Base-by-base conservation (phyloP, 2,329 filamentous ascomycete genomes). In the Verticillium klebahnii region DNA sequence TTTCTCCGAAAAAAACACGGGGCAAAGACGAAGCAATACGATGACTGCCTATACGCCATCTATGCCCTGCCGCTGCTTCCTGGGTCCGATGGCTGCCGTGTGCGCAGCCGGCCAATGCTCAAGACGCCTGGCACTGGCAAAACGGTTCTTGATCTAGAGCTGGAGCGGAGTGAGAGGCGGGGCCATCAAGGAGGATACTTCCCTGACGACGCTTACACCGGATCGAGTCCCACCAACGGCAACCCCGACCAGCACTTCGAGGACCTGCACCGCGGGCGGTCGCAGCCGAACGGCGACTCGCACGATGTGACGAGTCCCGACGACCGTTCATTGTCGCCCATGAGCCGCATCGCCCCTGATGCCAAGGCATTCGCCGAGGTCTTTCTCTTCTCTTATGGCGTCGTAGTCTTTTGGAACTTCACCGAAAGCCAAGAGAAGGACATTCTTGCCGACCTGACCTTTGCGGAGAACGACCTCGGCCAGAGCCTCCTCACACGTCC, bases 381-480 rank as follows among this genome's bases (percentile, higher is more conserved):
- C 86, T 98, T 97, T 72, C 89, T 99, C 69, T 98, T 96, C 75
- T 94, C 91, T 17, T 99, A 99, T 71, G 95, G 95, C 23, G 94
- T 99, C 0, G 94, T 95, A 0, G 95, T 99, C 5, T 97, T 99
- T 73, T 99, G 95, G 95, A 99, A 99, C 74, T 97, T 99, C 69
- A 94, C 92, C 12, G 93, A 97, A 74, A 86, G 89, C 66, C 95
- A 99, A 73, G 95, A 99, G 74, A 97, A 97, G 75, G 93, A 97
- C 69, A 92, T 98, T 56, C 84, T 99, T 25, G 95, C 95, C 45
- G 95, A 99, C 74, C 80, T 99, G 60, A 95, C 93, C 1, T 98
- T 99, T 76, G 91, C 91, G 12, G 85, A 88, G 67, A 87, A 85
- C 60, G 85, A 89, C 62, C 84, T 83, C 19, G 82, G 84, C 57